These are phyloP conservation scores for Oryza meridionalis DNA, from an alignment of 176 grass and related monocot genomes.

Conservation along the genomic window DNA sequence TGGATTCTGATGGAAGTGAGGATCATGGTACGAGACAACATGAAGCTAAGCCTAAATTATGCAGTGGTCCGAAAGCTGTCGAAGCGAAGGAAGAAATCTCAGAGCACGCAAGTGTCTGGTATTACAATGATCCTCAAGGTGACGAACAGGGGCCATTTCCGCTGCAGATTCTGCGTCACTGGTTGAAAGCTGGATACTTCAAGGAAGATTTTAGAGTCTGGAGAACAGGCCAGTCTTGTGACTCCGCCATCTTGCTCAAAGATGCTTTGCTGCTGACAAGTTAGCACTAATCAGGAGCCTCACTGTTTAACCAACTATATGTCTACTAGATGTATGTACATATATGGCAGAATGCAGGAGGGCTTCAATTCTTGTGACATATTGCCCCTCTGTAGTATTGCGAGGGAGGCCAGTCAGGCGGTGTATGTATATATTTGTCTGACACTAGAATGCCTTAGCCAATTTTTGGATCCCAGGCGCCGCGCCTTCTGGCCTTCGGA, in stretches of 20 bases:
- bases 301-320: background rate
- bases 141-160: conserved; percentile 67
- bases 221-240: conserved; percentile 53
- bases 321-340: background rate
- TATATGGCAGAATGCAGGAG: background rate
- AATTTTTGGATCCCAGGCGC: background rate
- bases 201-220: conserved; percentile 63
- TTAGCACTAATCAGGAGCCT: background rate
- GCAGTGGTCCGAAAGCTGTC: background rate
- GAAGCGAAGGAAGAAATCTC: background rate
- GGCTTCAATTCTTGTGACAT: conserved; percentile 6
- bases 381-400: background rate
- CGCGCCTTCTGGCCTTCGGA: background rate
- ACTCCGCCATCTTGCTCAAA: conserved; percentile 52
- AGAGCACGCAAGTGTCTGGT: conserved; percentile 16
- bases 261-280: conserved; percentile 36
- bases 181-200: conserved; percentile 55
- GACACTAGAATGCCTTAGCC: background rate
- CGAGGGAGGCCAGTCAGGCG: background rate
- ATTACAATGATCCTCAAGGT: conserved; percentile 60
- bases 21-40: background rate
- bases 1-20: conserved; percentile 23
- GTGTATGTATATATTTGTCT: background rate
- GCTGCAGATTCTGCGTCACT: conserved; percentile 18
- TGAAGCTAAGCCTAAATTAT: background rate